Conservation (phyloP, 2,329 filamentous ascomycete species). For the Fusarium sp. region DNA sequence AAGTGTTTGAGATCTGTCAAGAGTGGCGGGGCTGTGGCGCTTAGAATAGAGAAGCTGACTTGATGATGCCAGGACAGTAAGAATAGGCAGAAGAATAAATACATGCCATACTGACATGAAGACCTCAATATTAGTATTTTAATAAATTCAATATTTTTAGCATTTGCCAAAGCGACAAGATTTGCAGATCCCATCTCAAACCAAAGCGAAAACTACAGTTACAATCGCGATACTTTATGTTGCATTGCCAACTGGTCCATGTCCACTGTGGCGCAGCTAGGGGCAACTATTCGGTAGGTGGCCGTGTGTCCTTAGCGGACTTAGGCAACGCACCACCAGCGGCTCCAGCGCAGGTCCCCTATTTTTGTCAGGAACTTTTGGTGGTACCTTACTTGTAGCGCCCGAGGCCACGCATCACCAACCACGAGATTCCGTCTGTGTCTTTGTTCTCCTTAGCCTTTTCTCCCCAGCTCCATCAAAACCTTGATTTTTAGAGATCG, state of each 20-base stretch:
- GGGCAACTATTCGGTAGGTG: background rate
- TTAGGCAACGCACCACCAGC: slow-evolving; percentile 14
- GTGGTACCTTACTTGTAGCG: slow-evolving; percentile 17
- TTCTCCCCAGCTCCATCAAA: background rate
- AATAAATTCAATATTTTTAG: background rate
- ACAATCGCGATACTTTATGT: slow-evolving; percentile 14
- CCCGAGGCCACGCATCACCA: slow-evolving; percentile 43
- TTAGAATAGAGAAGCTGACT: background rate
- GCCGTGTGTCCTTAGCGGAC: background rate
- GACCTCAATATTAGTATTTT: background rate
- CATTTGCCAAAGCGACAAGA: background rate
- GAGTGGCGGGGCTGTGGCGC: slow-evolving; percentile 27
- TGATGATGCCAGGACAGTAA: background rate
- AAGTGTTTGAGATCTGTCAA: slow-evolving; percentile 19
- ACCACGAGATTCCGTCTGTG: slow-evolving; percentile 14
- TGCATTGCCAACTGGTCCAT: slow-evolving; percentile 21
- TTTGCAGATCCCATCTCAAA: slow-evolving; percentile 7
- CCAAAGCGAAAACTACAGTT: slow-evolving; percentile 6
- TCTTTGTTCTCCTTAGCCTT: slow-evolving; percentile 20
- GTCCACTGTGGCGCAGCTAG: slow-evolving; percentile 28
- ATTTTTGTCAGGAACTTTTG: slow-evolving; percentile 29
- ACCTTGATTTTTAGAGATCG: background rate
- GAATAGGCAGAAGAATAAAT: background rate
- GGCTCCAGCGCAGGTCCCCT: slow-evolving; percentile 32
- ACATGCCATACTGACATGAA: too few relatives aligned